These are phyloP conservation scores for Taiwanofungus camphoratus DNA, from an alignment of 1,284 basidiomycete genomes.

Conservation along the genomic window DNA sequence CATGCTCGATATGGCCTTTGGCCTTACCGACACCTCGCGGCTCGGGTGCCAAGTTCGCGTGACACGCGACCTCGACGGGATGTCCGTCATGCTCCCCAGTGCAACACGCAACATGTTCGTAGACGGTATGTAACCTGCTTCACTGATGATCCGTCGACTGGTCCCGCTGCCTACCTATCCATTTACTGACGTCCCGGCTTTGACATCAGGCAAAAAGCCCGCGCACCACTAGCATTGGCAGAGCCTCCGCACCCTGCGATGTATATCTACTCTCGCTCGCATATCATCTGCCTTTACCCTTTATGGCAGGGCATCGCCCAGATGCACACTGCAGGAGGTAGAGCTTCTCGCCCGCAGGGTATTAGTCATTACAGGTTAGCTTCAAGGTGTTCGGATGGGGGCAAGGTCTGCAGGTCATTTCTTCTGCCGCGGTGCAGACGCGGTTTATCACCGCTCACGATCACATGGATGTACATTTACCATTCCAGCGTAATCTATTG, in stretches of 20 bases:
- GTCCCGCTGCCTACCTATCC: not conserved
- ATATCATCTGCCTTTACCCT: too few species aligned
- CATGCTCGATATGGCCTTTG: slow-evolving; percentile 98
- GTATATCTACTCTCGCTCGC: not conserved
- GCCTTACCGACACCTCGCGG: slow-evolving; percentile 88
- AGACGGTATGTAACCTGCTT: slow-evolving; percentile 53
- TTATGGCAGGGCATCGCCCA: not conserved
- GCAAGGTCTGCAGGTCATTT: too few species aligned
- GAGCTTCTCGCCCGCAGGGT: not conserved
- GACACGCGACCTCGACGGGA: slow-evolving; percentile 80
- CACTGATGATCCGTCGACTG: too few species aligned
- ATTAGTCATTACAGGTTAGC: too few species aligned
- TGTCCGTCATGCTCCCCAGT: slow-evolving; percentile 81
- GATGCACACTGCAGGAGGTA: not conserved
- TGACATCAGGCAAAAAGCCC: slow-evolving; percentile 37
- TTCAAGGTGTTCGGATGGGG: too few species aligned
- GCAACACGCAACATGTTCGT: slow-evolving; percentile 98
- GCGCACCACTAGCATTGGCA: slow-evolving; percentile 36
- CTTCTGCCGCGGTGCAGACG: too few species aligned
- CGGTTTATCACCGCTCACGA: too few species aligned
- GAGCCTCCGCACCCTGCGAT: not conserved
- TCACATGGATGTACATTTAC: too few species aligned
- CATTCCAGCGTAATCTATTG: too few species aligned
- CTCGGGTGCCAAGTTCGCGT: slow-evolving; percentile 83
- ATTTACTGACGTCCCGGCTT: not conserved